Evolutionary conservation across 495 filamentous ascomycete genomes (phyloP).

Genomic region (Clohesyomyces aquaticus): DNA sequence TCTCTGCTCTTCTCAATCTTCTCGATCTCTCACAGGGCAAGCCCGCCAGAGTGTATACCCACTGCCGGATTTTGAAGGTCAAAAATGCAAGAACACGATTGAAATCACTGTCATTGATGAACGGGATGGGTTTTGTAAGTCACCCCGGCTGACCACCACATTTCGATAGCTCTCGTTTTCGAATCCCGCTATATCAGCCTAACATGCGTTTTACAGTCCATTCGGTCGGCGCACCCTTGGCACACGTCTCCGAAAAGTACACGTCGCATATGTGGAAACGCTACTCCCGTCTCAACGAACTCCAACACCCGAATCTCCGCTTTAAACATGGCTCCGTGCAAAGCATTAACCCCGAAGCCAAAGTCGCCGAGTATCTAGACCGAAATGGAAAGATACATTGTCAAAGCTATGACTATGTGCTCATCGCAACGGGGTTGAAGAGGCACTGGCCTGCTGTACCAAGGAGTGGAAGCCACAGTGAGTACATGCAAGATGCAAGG

Average conservation of each 20-base stretch:
- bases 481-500: conserved; percentile 61
- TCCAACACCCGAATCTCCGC: conserved; percentile 56
- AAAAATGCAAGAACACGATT: conserved; percentile 52
- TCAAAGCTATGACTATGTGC: conserved; percentile 65
- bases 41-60: conserved; percentile 43
- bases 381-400: conserved; percentile 40
- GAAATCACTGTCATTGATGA: conserved; percentile 72
- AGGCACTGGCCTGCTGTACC: conserved; percentile 68
- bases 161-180: not conserved
- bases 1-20: conserved; percentile 63
- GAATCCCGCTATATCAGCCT: not conserved
- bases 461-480: conserved; percentile 55
- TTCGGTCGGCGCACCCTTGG: conserved; percentile 66
- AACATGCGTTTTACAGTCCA: conserved; percentile 50
- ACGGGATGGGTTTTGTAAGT: conserved; percentile 69
- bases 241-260: conserved; percentile 59
- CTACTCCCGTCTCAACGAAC: conserved; percentile 62
- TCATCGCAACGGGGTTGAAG: conserved; percentile 63
- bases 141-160: conserved; percentile 8
- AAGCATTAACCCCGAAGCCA: conserved; percentile 56
- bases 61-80: conserved; percentile 33
- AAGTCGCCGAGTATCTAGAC: conserved; percentile 38
- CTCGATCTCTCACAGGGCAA: conserved; percentile 60
- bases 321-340: conserved; percentile 62
- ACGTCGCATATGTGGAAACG: conserved; percentile 64